These are phyloP conservation scores for Pilatotrama ljubarskyi DNA, from an alignment of 768 basidiomycete genomes.

Conservation along the genomic window DNA sequence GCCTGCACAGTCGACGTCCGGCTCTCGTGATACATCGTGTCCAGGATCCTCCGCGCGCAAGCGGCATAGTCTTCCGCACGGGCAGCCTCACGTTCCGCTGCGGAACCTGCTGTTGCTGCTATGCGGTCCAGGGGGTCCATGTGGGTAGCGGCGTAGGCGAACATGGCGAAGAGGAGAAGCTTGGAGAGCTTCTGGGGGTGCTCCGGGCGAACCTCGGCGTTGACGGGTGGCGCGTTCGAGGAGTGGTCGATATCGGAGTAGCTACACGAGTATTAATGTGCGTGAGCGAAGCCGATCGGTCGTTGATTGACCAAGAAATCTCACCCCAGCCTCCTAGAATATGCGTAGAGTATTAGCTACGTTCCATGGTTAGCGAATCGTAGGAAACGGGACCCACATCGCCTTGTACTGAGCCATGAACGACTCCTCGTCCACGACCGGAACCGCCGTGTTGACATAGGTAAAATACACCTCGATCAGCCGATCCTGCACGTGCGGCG, in stretches of 20 bases:
- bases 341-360: not conserved
- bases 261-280: not conserved
- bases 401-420: slow-evolving; percentile 60
- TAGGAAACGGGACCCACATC: slow-evolving; percentile 13
- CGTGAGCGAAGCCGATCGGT: not conserved
- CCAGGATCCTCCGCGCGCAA: slow-evolving; percentile 58
- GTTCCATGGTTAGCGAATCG: not conserved
- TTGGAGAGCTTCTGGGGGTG: slow-evolving; percentile 60
- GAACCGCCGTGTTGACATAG: slow-evolving; percentile 80
- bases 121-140: slow-evolving; percentile 53
- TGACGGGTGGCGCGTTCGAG: not conserved
- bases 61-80: slow-evolving; percentile 63
- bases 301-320: not conserved
- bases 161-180: slow-evolving; percentile 76
- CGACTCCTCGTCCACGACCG: slow-evolving; percentile 67
- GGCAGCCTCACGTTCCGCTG: slow-evolving; percentile 34
- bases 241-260: not conserved
- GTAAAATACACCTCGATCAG: slow-evolving; percentile 77
- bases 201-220: slow-evolving; percentile 35
- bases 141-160: slow-evolving; percentile 70
- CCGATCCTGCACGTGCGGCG: slow-evolving; percentile 62
- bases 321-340: slow-evolving; percentile 3
- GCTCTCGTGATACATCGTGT: slow-evolving; percentile 58
- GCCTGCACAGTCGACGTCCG: slow-evolving; percentile 79
- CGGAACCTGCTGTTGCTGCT: too few species aligned